Conservation (phyloP, 495 filamentous ascomycete species). For the Glarea lozoyensis region DNA sequence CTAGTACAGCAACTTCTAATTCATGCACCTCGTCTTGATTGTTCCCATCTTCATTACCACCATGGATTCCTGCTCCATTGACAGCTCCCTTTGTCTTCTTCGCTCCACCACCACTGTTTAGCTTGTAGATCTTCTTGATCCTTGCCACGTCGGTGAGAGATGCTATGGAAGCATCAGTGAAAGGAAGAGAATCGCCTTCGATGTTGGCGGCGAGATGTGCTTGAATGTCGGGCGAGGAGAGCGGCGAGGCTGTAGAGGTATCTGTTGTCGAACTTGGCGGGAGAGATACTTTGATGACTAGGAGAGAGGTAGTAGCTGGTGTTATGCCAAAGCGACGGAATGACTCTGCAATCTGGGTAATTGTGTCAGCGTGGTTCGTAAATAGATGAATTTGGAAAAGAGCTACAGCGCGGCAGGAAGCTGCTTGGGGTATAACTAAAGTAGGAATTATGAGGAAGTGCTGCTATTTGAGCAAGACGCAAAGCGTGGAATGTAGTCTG, state of each 20-base stretch:
- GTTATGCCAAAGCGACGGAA: constrained; percentile 81
- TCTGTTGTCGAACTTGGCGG: too few species aligned
- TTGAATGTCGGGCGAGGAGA: constrained; percentile 46
- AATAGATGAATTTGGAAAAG: constrained; percentile 6
- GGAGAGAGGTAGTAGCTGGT: constrained; percentile 55
- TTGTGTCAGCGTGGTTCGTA: background rate
- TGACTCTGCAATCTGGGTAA: constrained; percentile 76
- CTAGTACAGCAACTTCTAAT: constrained; percentile 55
- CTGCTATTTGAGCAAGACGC: too few species aligned
- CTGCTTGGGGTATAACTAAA: too few species aligned
- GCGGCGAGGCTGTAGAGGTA: constrained; percentile 15
- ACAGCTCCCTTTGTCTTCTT: constrained; percentile 4
- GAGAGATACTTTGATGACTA: constrained; percentile 64
- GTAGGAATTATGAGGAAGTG: too few species aligned
- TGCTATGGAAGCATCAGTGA: constrained; percentile 54
- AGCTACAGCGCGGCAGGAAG: too few species aligned
- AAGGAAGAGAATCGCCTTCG: constrained; percentile 49
- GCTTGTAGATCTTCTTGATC: constrained; percentile 76
- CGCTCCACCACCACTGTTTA: constrained; percentile 40
- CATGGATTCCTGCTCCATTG: constrained; percentile 2
- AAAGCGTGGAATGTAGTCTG: too few species aligned
- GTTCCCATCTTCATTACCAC: background rate
- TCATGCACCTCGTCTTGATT: constrained; percentile 36
- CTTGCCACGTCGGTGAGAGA: constrained; percentile 53
- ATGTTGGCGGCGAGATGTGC: constrained; percentile 54